Percentiles rank a stretch among this genome's conserved stretches.
phyloP scores from a whole-genome alignment of 768 basidiomycete genomes.

The Hysterangium stoloniferum region DNA sequence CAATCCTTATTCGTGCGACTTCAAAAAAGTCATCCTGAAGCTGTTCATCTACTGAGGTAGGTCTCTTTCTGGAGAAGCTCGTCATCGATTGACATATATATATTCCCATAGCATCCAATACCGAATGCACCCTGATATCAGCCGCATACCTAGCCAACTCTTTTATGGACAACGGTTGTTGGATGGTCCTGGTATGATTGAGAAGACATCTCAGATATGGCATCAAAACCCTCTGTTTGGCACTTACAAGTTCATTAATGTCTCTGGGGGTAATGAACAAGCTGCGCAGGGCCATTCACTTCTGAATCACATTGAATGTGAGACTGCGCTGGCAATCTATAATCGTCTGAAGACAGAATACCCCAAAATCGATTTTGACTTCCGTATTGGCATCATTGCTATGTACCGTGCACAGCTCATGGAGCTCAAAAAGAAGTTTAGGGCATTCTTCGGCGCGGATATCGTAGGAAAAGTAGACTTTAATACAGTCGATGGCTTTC shows the following conservation, averaged over 20 bases:
- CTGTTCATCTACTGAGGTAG: constrained; percentile 86
- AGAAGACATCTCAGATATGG: constrained; percentile 80
- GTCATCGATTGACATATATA: neutral
- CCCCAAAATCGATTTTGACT: constrained; percentile 41
- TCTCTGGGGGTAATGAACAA: constrained; percentile 57
- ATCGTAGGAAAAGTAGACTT: constrained; percentile 76
- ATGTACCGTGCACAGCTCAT: constrained; percentile 91
- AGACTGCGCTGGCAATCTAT: constrained; percentile 72
- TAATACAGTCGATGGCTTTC: constrained; percentile 97
- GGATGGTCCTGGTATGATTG: constrained; percentile 86
- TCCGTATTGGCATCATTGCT: constrained; percentile 66
- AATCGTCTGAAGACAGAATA: constrained; percentile 61
- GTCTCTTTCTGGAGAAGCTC: neutral
- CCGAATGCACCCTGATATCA: constrained; percentile 98
- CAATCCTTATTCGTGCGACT: constrained; percentile 91
- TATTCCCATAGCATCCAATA: constrained; percentile 77
- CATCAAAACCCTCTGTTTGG: constrained; percentile 72
- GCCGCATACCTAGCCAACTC: constrained; percentile 74
- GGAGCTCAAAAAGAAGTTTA: constrained; percentile 66
- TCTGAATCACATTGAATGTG: constrained; percentile 66
- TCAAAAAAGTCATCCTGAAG: constrained; percentile 68
- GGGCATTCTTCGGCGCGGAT: constrained; percentile 58
- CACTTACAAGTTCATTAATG: constrained; percentile 85
- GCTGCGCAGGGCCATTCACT: constrained; percentile 60
- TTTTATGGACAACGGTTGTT: constrained; percentile 78